A percentile compares a stretch with the other conserved stretches of the same genome.
These are phyloP conservation scores for Dissophora ornata DNA, from an alignment of 192 early-diverging fungal genomes.

Conservation along the genomic window DNA sequence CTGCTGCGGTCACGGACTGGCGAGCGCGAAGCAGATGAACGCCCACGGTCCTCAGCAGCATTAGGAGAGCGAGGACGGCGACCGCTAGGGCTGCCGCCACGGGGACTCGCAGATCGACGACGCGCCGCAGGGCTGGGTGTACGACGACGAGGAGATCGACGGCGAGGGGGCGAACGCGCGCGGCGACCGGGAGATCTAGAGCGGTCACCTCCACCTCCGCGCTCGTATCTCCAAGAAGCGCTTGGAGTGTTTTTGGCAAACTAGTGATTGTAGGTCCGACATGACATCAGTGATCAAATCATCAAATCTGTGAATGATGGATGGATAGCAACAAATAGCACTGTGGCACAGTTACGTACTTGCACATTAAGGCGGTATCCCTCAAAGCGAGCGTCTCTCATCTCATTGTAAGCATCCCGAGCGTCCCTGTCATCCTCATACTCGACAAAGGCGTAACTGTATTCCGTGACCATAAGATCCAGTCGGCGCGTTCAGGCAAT, in stretches of 20 bases:
- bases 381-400: constrained; percentile 87
- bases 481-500: not conserved
- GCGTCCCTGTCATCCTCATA: constrained; percentile 92
- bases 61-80: constrained; percentile 28
- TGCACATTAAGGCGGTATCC: constrained; percentile 85
- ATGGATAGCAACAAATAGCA: too few species aligned
- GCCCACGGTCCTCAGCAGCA: constrained; percentile 22
- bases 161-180: constrained; percentile 55
- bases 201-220: constrained; percentile 51
- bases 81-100: constrained; percentile 25
- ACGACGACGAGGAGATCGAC: constrained; percentile 44
- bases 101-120: constrained; percentile 59
- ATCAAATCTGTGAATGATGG: not conserved
- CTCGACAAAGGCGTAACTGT: constrained; percentile 95
- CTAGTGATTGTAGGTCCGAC: too few species aligned
- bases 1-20: constrained; percentile 32
- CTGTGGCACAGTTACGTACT: too few species aligned
- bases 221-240: constrained; percentile 83
- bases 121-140: constrained; percentile 30
- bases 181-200: constrained; percentile 41
- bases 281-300: too few species aligned
- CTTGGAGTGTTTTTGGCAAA: constrained; percentile 91
- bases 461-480: too few species aligned
- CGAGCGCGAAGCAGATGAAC: constrained; percentile 37
- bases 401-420: constrained; percentile 90